Conservation (phyloP, 306 rosid species). For the Dryas alaskensis region DNA sequence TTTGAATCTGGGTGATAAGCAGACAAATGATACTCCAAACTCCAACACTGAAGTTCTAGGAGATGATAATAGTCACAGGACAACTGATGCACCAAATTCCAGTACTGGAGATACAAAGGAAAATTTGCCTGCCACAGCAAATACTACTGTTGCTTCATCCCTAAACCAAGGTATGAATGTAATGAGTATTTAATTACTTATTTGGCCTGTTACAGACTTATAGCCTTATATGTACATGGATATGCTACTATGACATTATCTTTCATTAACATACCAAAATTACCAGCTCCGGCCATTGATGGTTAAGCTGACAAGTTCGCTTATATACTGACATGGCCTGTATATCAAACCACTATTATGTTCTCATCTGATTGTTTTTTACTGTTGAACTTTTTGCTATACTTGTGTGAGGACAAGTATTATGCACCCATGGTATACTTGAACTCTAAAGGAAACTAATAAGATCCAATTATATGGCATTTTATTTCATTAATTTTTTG, state of each 20-base stretch:
- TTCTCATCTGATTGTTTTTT: background rate
- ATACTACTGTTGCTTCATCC: conserved; percentile 34
- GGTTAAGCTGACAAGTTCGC: background rate
- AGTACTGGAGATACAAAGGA: conserved; percentile 26
- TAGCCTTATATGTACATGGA: background rate
- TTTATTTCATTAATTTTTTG: background rate
- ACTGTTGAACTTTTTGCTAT: background rate
- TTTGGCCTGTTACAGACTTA: background rate
- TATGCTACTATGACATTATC: background rate
- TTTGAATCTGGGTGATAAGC: conserved; percentile 37
- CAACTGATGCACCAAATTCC: conserved; percentile 31
- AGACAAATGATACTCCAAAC: conserved; percentile 31
- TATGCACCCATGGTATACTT: too few relatives aligned
- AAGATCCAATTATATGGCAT: background rate
- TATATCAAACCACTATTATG: background rate
- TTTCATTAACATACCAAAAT: background rate
- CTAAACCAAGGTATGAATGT: conserved; percentile 56
- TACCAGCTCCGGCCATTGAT: background rate
- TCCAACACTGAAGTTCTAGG: conserved; percentile 27
- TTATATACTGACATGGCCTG: too few relatives aligned
- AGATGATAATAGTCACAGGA: conserved; percentile 26
- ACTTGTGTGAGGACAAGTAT: background rate
- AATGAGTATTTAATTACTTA: conserved; percentile 5
- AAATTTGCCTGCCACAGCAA: conserved; percentile 33
- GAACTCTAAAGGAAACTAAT: background rate